Percentiles rank a stretch among this genome's conserved stretches.
These are phyloP conservation scores for Aspergillus conjunctus DNA, from an alignment of 495 filamentous ascomycete species.

Conservation along the genomic window DNA sequence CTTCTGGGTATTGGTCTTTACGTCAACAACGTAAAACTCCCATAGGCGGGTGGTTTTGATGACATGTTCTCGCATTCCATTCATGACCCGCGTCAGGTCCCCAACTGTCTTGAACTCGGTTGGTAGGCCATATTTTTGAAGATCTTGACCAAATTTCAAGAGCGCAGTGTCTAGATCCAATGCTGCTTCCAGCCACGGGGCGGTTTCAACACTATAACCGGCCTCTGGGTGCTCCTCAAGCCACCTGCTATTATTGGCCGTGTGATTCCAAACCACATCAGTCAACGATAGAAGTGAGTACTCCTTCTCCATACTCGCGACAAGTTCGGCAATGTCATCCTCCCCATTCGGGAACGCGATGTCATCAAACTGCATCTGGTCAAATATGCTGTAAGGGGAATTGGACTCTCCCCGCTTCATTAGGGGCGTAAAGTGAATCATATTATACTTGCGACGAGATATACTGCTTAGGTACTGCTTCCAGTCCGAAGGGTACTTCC, in stretches of 20 bases:
- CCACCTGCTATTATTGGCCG: slow-evolving; percentile 94
- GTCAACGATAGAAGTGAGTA: slow-evolving; percentile 86
- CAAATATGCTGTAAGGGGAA: slow-evolving; percentile 94
- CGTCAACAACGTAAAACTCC: slow-evolving; percentile 89
- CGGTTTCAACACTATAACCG: slow-evolving; percentile 91
- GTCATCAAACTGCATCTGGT: slow-evolving; percentile 87
- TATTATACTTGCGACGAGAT: slow-evolving; percentile 89
- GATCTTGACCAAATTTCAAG: slow-evolving; percentile 70
- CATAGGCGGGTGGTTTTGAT: slow-evolving; percentile 77
- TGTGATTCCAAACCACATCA: slow-evolving; percentile 98
- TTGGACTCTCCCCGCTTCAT: slow-evolving; percentile 87
- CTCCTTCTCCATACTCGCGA: slow-evolving; percentile 79
- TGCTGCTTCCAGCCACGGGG: slow-evolving; percentile 89
- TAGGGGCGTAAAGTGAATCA: slow-evolving; percentile 97
- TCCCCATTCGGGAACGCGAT: slow-evolving; percentile 84
- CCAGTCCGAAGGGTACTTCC: slow-evolving; percentile 85
- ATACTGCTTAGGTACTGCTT: slow-evolving; percentile 86
- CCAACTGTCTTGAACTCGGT: slow-evolving; percentile 68
- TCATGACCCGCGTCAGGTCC: slow-evolving; percentile 83
- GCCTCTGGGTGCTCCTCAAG: slow-evolving; percentile 92
- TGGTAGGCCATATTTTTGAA: slow-evolving; percentile 69
- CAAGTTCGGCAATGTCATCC: slow-evolving; percentile 73
- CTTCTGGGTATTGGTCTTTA: slow-evolving; percentile 68
- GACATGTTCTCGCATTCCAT: slow-evolving; percentile 76
- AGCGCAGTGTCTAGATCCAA: slow-evolving; percentile 84